Percentiles rank a stretch among this genome's conserved stretches.
phyloP scores from a whole-genome alignment of 192 early-diverging fungal species.

The Entomortierella beljakovae region DNA sequence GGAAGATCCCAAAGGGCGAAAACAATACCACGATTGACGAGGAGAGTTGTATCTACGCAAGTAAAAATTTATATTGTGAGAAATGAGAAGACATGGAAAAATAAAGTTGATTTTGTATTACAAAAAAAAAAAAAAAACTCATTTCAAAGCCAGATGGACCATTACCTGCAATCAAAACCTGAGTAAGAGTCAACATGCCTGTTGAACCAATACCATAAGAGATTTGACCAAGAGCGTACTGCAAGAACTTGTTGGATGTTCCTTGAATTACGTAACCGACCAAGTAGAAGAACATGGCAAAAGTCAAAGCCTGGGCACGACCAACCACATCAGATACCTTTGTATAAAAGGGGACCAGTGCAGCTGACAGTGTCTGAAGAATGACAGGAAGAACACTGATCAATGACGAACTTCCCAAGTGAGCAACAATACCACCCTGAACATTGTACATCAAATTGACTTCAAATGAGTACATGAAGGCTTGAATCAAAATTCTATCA shows the following conservation, averaged over 20 bases:
- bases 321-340: conserved; percentile 49
- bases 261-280: conserved; percentile 48
- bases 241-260: conserved; percentile 15
- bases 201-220: conserved; percentile 36
- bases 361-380: conserved; percentile 47
- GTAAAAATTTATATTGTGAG: background rate
- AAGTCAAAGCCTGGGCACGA: conserved; percentile 43
- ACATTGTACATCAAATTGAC: conserved; percentile 43
- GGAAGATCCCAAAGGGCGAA: conserved; percentile 46
- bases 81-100: background rate
- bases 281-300: conserved; percentile 45
- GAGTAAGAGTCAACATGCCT: conserved; percentile 37
- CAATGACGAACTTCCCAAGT: conserved; percentile 9
- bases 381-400: conserved; percentile 34
- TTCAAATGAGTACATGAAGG: conserved; percentile 39
- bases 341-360: conserved; percentile 47
- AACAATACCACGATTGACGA: conserved; percentile 46
- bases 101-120: no score
- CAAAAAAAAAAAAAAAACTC: background rate
- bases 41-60: conserved; percentile 24
- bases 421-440: conserved; percentile 10
- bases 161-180: conserved; percentile 49
- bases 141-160: no score
- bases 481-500: conserved; percentile 31
- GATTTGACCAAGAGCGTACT: conserved; percentile 44